Percentiles rank a stretch among this genome's conserved stretches.
phyloP scores from a whole-genome alignment of 345 rosid species.

The Murraya paniculata region DNA sequence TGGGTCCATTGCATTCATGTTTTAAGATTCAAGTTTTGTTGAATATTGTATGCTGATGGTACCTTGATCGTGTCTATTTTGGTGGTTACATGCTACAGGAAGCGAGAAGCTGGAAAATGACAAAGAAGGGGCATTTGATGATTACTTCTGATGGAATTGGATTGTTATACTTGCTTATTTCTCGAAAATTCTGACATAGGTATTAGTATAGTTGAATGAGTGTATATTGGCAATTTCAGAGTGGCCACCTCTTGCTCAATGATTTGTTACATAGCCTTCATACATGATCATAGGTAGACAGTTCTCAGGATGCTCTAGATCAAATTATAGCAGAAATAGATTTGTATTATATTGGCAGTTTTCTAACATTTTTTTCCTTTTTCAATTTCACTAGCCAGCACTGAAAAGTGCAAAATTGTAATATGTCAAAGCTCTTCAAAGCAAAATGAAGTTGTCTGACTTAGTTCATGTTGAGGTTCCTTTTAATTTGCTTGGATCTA shows the following conservation, averaged over 20 bases:
- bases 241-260: conserved; percentile 20
- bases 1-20: neutral
- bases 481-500: neutral
- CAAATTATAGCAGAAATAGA: conserved; percentile 8
- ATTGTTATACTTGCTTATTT: neutral
- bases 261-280: conserved; percentile 7
- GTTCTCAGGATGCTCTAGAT: conserved; percentile 22
- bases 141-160: conserved; percentile 60
- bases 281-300: conserved; percentile 13
- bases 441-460: neutral
- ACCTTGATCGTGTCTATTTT: conserved; percentile 8
- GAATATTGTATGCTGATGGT: conserved; percentile 12
- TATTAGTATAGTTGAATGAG: conserved; percentile 16
- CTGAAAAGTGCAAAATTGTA: neutral
- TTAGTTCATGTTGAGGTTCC: neutral
- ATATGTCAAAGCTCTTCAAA: neutral
- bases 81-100: conserved; percentile 51
- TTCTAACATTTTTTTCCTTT: neutral
- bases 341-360: conserved; percentile 1
- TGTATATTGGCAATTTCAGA: neutral
- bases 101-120: conserved; percentile 43
- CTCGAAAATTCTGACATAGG: conserved; percentile 8
- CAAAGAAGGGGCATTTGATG: conserved; percentile 78
- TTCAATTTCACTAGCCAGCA: neutral
- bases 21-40: conserved; percentile 6